Percentiles rank a stretch among this genome's conserved stretches.
Evolutionary conservation across 306 rosid species (phyloP).

Genomic region (cucumber (Cucumis sativus)): DNA sequence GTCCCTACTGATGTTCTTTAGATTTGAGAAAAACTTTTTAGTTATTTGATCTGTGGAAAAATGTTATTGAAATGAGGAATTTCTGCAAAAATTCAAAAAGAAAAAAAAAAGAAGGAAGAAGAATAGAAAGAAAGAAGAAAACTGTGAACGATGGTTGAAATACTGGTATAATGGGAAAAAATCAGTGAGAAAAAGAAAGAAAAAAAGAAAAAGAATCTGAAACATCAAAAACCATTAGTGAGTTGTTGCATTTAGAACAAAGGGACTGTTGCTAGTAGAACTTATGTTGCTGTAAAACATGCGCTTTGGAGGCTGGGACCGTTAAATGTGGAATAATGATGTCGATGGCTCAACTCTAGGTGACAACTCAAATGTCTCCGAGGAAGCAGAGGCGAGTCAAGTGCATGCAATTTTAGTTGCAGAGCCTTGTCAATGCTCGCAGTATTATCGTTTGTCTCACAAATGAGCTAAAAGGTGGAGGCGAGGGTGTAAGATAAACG

Average conservation of each 20-base stretch:
- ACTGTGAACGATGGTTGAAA: background rate
- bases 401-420: conserved; percentile 41
- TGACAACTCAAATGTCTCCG: conserved; percentile 25
- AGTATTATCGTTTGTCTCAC: conserved; percentile 36
- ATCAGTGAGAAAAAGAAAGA: background rate
- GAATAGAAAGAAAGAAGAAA: background rate
- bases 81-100: background rate
- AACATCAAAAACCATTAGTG: background rate
- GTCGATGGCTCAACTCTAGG: conserved; percentile 44
- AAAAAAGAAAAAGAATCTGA: background rate
- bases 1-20: background rate
- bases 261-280: background rate
- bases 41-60: background rate
- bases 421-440: conserved; percentile 42
- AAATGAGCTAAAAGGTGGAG: conserved; percentile 18
- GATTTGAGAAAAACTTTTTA: background rate
- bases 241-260: background rate
- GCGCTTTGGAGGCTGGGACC: conserved; percentile 26
- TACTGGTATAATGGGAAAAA: background rate
- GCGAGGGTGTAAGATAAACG: conserved; percentile 41
- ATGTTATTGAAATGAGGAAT: background rate
- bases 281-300: conserved; percentile 20
- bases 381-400: conserved; percentile 32
- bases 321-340: conserved; percentile 25
- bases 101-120: background rate